These are phyloP conservation scores for Dipteronia sinensis DNA, from an alignment of 345 rosid species.

Conservation along the genomic window DNA sequence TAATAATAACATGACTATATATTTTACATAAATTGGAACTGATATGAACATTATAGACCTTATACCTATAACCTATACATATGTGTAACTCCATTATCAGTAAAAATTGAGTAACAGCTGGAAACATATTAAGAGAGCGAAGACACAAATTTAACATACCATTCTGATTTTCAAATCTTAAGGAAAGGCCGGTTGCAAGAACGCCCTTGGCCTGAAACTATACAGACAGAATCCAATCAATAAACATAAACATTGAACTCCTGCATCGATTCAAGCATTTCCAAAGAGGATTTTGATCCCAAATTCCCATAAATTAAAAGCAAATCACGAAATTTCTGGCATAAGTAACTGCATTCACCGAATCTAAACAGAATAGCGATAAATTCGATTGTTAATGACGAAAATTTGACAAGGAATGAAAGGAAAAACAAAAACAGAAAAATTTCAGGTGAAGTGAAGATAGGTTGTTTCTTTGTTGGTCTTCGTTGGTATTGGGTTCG, in stretches of 20 bases:
- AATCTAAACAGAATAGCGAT: background rate
- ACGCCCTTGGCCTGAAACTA: background rate
- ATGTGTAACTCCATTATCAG: background rate
- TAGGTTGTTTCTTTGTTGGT: background rate
- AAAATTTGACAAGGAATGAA: background rate
- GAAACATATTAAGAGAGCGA: background rate
- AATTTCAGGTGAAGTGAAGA: background rate
- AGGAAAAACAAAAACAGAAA: background rate
- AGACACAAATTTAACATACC: slow-evolving; percentile 6
- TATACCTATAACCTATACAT: background rate
- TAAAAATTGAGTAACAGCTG: background rate
- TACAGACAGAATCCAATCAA: background rate
- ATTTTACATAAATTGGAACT: background rate
- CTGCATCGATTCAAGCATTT: background rate
- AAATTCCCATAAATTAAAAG: background rate
- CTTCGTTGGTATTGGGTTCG: background rate
- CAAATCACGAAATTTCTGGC: background rate
- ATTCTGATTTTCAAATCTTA: slow-evolving; percentile 1
- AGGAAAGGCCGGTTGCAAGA: background rate
- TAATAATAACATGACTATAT: background rate
- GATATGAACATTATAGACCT: background rate
- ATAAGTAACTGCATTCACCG: background rate
- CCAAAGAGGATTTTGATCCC: background rate
- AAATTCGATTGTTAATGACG: background rate
- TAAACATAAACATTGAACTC: background rate